phyloP scores from a whole-genome alignment of 768 basidiomycete species.

The Psilocybe subaeruginosa region DNA sequence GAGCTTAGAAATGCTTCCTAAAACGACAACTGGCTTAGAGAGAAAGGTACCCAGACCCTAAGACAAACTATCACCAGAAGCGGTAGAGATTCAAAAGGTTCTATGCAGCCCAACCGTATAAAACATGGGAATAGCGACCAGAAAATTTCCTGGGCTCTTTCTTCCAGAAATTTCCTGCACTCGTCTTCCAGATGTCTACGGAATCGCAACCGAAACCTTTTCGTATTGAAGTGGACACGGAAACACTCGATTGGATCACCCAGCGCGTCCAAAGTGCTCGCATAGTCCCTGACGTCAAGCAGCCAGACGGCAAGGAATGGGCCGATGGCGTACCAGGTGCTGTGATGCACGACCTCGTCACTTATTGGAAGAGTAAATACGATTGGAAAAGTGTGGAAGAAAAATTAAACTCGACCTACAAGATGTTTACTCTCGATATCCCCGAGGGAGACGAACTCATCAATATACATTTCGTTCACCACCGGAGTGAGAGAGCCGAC shows the following conservation, averaged over 20 bases:
- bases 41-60: too few species aligned
- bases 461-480: constrained; percentile 56
- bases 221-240: constrained; percentile 40
- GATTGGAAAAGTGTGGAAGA: constrained; percentile 54
- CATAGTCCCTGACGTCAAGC: constrained; percentile 47
- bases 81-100: too few species aligned
- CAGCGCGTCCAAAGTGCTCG: constrained; percentile 43
- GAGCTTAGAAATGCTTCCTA: too few species aligned
- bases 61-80: too few species aligned
- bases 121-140: too few species aligned
- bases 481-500: constrained; percentile 37
- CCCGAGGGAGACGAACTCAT: constrained; percentile 45
- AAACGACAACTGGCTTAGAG: too few species aligned
- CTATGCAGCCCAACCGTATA: too few species aligned
- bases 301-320: constrained; percentile 48
- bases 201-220: constrained; percentile 32
- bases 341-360: constrained; percentile 42
- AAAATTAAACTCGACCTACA: constrained; percentile 44
- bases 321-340: constrained; percentile 48
- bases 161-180: too few species aligned
- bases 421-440: constrained; percentile 55
- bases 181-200: neutral
- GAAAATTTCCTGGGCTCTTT: too few species aligned
- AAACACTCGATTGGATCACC: constrained; percentile 39
- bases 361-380: constrained; percentile 46